These are phyloP conservation scores for Zizania latifolia DNA, from an alignment of 176 grass and related monocot species.

Conservation along the genomic window DNA sequence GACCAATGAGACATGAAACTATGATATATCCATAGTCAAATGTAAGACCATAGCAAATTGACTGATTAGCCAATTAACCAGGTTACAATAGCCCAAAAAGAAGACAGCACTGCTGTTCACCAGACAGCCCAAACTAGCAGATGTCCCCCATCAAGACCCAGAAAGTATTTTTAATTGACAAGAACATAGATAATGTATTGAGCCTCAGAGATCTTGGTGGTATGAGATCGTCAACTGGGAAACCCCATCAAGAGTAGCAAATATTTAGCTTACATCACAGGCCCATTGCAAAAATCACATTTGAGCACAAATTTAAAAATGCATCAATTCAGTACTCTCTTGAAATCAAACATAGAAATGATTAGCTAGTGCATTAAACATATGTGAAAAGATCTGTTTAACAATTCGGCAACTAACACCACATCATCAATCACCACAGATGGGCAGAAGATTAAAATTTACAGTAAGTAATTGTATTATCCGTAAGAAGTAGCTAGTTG, in stretches of 20 bases:
- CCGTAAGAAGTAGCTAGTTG: background rate
- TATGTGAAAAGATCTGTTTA: background rate
- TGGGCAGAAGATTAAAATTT: background rate
- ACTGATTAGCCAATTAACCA: background rate
- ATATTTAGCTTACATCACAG: conserved; percentile 50
- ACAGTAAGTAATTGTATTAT: background rate
- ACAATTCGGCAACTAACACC: background rate
- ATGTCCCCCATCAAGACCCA: background rate
- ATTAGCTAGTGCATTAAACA: background rate
- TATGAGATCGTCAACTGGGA: conserved; percentile 36
- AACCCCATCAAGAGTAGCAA: conserved; percentile 55
- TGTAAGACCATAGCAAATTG: background rate
- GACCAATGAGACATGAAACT: background rate
- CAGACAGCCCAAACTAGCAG: no score
- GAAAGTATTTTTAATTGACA: no score
- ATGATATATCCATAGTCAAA: background rate
- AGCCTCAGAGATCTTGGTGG: conserved; percentile 59
- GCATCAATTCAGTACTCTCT: no score
- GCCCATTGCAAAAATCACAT: background rate
- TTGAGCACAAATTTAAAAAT: background rate
- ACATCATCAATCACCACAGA: background rate
- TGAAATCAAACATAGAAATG: no score
- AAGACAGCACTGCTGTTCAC: no score
- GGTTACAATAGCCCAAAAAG: no score
- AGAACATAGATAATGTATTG: background rate